A percentile compares a stretch with the other conserved stretches of the same genome.
Conservation (phyloP, 768 basidiomycete genomes). For the Goffeauzyma gilvescens region DNA sequence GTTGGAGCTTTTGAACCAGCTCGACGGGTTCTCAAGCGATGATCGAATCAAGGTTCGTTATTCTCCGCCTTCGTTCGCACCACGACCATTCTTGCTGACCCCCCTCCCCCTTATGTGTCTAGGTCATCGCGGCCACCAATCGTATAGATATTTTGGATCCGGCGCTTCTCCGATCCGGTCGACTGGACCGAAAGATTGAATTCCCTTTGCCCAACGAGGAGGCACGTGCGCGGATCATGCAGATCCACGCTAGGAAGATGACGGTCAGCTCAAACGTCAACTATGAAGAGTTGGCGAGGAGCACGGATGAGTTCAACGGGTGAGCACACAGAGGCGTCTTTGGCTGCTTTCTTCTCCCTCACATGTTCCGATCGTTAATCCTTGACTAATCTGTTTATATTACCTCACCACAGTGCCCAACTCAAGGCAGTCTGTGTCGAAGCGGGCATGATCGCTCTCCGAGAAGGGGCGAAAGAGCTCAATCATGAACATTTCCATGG, state of each 20-base stretch:
- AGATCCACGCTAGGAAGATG: conserved; percentile 97
- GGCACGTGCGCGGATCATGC: conserved; percentile 84
- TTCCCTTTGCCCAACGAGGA: conserved; percentile 92
- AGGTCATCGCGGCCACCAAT: conserved; percentile 98
- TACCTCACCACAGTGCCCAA: too few species aligned
- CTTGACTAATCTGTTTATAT: not conserved
- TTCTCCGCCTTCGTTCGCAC: not conserved
- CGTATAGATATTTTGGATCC: conserved; percentile 97
- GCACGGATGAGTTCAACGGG: conserved; percentile 92
- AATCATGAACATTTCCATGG: conserved; percentile 87
- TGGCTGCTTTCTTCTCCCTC: not conserved
- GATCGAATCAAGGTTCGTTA: conserved; percentile 75
- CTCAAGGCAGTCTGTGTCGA: conserved; percentile 97
- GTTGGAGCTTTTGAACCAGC: conserved; percentile 92
- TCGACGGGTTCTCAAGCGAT: conserved; percentile 93
- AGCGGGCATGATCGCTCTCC: conserved; percentile 93
- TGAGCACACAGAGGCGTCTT: conserved; percentile 18
- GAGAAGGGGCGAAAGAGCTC: conserved; percentile 75
- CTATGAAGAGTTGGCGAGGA: conserved; percentile 87
- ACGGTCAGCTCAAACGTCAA: conserved; percentile 69
- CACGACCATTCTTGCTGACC: not conserved
- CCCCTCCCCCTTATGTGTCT: not conserved
- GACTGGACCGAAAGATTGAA: conserved; percentile 94
- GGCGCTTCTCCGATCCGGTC: conserved; percentile 90
- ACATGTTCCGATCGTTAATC: not conserved